phyloP scores from a whole-genome alignment of 2,329 filamentous ascomycete species.

The Exophiala sp. region DNA sequence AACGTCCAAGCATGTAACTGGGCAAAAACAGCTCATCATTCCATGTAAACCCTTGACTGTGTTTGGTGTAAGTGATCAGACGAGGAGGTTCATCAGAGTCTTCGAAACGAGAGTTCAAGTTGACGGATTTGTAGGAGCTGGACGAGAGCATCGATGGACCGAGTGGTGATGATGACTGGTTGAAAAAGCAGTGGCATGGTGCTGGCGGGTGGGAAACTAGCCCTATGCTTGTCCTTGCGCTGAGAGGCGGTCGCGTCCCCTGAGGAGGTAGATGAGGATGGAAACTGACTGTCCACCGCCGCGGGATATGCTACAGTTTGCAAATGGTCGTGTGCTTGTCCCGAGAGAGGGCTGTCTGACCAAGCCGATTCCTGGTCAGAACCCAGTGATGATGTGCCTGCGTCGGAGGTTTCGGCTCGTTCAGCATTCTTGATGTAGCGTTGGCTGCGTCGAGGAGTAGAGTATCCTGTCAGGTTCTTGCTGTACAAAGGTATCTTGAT shows the following conservation, averaged over 20 bases:
- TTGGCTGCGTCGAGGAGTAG: constrained; percentile 19
- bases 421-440: constrained; percentile 17
- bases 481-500: constrained; percentile 28
- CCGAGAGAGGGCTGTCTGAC: constrained; percentile 20
- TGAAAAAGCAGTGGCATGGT: constrained; percentile 17
- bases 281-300: constrained; percentile 7
- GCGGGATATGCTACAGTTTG: constrained; percentile 19
- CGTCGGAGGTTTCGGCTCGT: constrained; percentile 21
- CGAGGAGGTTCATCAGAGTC: constrained; percentile 28
- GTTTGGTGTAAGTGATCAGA: constrained; percentile 29
- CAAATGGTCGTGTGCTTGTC: constrained; percentile 9
- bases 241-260: constrained; percentile 9
- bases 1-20: constrained; percentile 28
- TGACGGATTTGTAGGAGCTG: constrained; percentile 30
- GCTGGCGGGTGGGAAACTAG: constrained; percentile 17
- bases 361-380: constrained; percentile 21
- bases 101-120: constrained; percentile 25
- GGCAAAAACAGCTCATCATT: constrained; percentile 31
- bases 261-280: not conserved
- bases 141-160: constrained; percentile 29
- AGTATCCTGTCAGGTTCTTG: constrained; percentile 11
- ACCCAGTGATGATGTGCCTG: constrained; percentile 24
- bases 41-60: constrained; percentile 30
- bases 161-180: constrained; percentile 23
- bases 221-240: constrained; percentile 27